Evolutionary conservation across 169 alveolate species (phyloP).

Genomic region (Cryptosporidium muris): DNA sequence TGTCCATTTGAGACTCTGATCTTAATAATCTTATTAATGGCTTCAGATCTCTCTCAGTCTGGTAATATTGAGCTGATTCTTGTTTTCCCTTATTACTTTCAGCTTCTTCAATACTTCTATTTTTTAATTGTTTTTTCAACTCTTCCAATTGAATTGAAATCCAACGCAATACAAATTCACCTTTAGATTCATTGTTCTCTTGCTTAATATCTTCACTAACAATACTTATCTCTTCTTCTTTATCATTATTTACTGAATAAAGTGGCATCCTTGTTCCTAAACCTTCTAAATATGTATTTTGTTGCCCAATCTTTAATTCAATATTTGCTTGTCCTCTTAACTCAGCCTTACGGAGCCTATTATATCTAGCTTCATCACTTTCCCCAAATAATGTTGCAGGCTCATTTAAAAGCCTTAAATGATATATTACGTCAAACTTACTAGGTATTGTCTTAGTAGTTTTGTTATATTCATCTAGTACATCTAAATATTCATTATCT

Average conservation of each 20-base stretch:
- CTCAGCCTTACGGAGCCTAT: slow-evolving; percentile 71
- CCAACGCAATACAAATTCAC: slow-evolving; percentile 81
- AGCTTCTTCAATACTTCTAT: slow-evolving; percentile 72
- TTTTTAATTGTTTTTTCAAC: slow-evolving; percentile 80
- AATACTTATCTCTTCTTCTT: slow-evolving; percentile 62
- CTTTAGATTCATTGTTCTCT: slow-evolving; percentile 75
- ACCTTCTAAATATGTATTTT: slow-evolving; percentile 55
- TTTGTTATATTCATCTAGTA: not conserved
- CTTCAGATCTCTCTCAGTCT: slow-evolving; percentile 80
- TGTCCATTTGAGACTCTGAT: slow-evolving; percentile 63
- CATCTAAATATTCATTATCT: not conserved
- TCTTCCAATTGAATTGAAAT: slow-evolving; percentile 80
- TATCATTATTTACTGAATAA: slow-evolving; percentile 73
- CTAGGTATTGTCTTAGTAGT: not conserved
- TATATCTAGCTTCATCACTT: slow-evolving; percentile 75
- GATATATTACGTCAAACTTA: not conserved
- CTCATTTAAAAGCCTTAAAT: slow-evolving; percentile 76
- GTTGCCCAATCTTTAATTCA: slow-evolving; percentile 67
- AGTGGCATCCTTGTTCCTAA: slow-evolving; percentile 67
- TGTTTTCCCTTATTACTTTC: slow-evolving; percentile 76
- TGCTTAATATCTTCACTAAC: slow-evolving; percentile 69
- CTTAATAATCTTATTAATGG: slow-evolving; percentile 82
- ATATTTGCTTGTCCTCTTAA: slow-evolving; percentile 60
- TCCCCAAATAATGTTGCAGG: slow-evolving; percentile 83
- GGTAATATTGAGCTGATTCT: slow-evolving; percentile 77